Evolutionary conservation across 2,329 filamentous ascomycete genomes (phyloP).

Genomic region (Madurella fahalii): DNA sequence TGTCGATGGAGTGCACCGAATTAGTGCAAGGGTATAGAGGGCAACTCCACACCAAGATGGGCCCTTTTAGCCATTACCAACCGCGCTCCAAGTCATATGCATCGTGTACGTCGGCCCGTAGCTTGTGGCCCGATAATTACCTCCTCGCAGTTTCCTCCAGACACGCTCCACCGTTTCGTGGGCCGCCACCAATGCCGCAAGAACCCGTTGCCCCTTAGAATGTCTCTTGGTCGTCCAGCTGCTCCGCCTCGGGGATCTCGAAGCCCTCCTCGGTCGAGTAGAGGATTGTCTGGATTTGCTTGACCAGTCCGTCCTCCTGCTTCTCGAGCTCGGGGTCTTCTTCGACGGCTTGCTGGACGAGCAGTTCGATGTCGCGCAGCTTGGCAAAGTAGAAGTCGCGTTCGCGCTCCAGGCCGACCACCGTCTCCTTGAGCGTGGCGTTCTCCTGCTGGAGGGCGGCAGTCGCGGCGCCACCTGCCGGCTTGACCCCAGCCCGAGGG

Average conservation of each 20-base stretch:
- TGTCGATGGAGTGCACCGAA: conserved; percentile 17
- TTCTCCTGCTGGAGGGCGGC: conserved; percentile 82
- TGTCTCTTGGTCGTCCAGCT: conserved; percentile 72
- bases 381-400: conserved; percentile 99
- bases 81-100: conserved; percentile 19
- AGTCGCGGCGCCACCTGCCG: conserved; percentile 53
- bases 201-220: conserved; percentile 46
- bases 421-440: conserved; percentile 85
- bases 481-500: conserved; percentile 43
- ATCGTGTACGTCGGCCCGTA: conserved; percentile 8
- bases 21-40: conserved; percentile 23
- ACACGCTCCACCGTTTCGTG: background rate
- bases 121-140: conserved; percentile 12
- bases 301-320: conserved; percentile 86
- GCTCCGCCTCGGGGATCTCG: conserved; percentile 81
- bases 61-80: conserved; percentile 13
- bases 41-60: conserved; percentile 17
- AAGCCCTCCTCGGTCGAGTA: conserved; percentile 95
- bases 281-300: conserved; percentile 92
- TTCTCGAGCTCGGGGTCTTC: conserved; percentile 90
- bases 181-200: background rate
- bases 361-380: conserved; percentile 89
- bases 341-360: conserved; percentile 90
- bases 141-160: conserved; percentile 8
- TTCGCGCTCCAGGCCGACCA: conserved; percentile 91